A percentile compares a stretch with the other conserved stretches of the same genome.
Evolutionary conservation across 208 protist species (phyloP).

Genomic region (Leishmania amazonensis): DNA sequence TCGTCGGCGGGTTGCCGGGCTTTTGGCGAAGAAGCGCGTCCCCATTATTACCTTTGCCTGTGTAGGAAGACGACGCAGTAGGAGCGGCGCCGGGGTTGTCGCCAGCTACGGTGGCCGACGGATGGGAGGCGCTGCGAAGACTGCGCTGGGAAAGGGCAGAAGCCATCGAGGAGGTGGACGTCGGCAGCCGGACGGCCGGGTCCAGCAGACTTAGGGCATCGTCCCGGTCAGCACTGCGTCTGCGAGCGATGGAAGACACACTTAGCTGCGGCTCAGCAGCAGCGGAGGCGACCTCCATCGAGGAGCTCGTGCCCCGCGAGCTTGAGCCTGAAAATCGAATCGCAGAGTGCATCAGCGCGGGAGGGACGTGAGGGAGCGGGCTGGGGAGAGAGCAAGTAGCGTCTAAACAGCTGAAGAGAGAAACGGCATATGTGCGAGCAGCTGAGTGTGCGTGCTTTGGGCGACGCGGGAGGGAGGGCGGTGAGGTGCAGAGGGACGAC

Average conservation of each 20-base stretch:
- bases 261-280: not conserved
- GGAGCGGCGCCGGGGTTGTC: not conserved
- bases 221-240: not conserved
- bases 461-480: not conserved
- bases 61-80: not conserved
- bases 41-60: not conserved
- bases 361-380: not conserved
- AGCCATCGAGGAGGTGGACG: not conserved
- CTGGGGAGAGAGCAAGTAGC: not conserved
- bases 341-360: not conserved
- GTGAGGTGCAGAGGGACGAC: not conserved
- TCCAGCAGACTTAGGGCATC: not conserved
- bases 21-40: not conserved
- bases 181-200: not conserved
- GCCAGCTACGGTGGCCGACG: not conserved
- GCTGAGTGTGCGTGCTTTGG: not conserved
- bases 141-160: not conserved
- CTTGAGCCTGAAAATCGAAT: constrained; percentile 28
- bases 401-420: not conserved
- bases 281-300: not conserved
- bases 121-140: not conserved
- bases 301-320: constrained; percentile 4
- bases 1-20: not conserved
- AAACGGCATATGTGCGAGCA: not conserved
- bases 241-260: constrained; percentile 2